Evolutionary conservation across 306 rosid genomes (phyloP).

Genomic region (Fragaria iinumae): DNA sequence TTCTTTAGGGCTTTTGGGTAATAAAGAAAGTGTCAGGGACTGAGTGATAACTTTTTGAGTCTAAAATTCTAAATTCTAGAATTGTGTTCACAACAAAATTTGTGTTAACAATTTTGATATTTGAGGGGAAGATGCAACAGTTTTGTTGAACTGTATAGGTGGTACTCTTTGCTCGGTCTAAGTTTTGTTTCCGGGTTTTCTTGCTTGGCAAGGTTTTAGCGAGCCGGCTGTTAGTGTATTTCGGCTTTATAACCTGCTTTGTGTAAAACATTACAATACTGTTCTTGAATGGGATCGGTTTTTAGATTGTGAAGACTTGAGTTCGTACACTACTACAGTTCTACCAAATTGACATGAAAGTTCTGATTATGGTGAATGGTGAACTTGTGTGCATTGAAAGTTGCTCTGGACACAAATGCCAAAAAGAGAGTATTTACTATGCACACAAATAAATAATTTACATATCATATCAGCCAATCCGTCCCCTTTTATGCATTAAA

Average conservation of each 20-base stretch:
- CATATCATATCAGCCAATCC: slow-evolving; percentile 5
- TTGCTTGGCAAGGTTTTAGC: neutral
- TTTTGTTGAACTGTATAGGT: too few relatives aligned
- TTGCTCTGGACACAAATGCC: neutral
- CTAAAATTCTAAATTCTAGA: too few relatives aligned
- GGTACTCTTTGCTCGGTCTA: too few relatives aligned
- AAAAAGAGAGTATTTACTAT: slow-evolving; percentile 20
- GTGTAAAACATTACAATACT: too few relatives aligned
- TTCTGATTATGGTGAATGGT: neutral
- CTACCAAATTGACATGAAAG: neutral
- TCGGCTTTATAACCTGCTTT: too few relatives aligned
- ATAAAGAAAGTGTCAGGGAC: neutral
- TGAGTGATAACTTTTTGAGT: neutral
- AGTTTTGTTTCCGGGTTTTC: neutral
- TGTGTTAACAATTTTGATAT: too few relatives aligned
- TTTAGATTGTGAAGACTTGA: neutral
- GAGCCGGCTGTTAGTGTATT: too few relatives aligned
- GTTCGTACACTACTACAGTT: neutral
- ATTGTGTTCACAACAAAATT: too few relatives aligned
- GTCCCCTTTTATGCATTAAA: slow-evolving; percentile 16
- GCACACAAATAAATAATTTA: slow-evolving; percentile 30
- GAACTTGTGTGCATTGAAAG: neutral
- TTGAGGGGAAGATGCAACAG: neutral
- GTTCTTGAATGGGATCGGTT: too few relatives aligned
- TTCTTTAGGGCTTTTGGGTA: neutral